Base-by-base conservation (phyloP, 495 filamentous ascomycete species). In the Cercophora newfieldiana region DNA sequence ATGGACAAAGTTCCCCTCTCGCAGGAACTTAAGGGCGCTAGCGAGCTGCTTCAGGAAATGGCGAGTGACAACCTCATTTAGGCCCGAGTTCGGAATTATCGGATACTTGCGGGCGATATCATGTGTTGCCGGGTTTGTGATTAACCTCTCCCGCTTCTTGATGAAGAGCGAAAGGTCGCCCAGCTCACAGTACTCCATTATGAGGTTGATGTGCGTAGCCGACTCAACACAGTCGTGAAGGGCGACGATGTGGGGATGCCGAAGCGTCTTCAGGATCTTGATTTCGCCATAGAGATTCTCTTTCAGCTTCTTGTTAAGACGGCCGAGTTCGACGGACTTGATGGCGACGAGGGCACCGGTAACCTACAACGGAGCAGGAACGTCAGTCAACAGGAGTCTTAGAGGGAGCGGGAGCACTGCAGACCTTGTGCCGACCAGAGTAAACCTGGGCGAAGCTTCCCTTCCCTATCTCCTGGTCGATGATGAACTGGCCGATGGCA, bases 101-200 rank as follows among this genome's bases (percentile, higher is more conserved):
- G 95, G 96, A 74, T 99, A 99, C 72, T 96, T 94, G 64, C 88
- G 84, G 24, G 95, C 91, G 83, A 97, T 92, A 65, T 95, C 90
- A 66, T 84, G 84, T 1, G 93, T 93, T 25, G 87, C 89, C 31
- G 88, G 86, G 75, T 97, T 89, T 12, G 87, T 86, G 24, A 79
- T 84, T 8, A 97, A 83, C 54, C 85, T 90, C 53, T 94, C 90
- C 56, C 95, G 86, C 75, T 93, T 94, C 82, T 93, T 97, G 80
- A 98, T 97, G 77, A 99, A 97, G 12, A 92, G 79, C 7, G 94
- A 95, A 61, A 99, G 77, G 72, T 99, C 95, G 28, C 95, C 93
- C 31, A 99, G 82, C 71, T 96, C 91, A 78, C 95, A 99, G 78
- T 94, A 98, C 75, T 99, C 96, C 96, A 98, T 99, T 55, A 98